These are phyloP conservation scores for Haematococcus lacustris DNA, from an alignment of 139 green algal species.

Conservation along the genomic window DNA sequence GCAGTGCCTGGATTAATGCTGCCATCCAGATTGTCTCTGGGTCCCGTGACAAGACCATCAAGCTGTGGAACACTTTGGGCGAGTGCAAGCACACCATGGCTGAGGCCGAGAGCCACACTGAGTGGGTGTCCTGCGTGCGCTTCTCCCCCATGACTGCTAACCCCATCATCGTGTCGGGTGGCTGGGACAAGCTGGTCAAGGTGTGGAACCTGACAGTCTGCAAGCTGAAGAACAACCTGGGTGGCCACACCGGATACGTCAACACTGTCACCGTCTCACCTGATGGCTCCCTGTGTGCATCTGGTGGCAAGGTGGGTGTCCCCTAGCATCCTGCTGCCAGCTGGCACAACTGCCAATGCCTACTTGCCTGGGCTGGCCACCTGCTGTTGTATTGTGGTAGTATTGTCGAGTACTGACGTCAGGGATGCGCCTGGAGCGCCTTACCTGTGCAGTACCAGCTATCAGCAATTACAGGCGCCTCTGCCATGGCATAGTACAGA, in stretches of 20 bases:
- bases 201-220: slow-evolving; percentile 98
- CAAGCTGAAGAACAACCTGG: slow-evolving; percentile 96
- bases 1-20: no score
- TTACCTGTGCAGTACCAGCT: no score
- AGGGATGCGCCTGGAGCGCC: no score
- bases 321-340: no score
- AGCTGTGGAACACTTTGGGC: slow-evolving; percentile 97
- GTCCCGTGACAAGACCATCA: slow-evolving; percentile 94
- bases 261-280: slow-evolving; percentile 97
- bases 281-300: slow-evolving; percentile 98
- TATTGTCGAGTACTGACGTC: no score
- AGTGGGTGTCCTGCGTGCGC: slow-evolving; percentile 79
- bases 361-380: no score
- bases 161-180: slow-evolving; percentile 96
- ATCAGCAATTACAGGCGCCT: no score
- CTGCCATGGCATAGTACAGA: no score
- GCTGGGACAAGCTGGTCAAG: slow-evolving; percentile 97
- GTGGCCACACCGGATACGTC: slow-evolving; percentile 92
- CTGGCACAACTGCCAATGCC: no score
- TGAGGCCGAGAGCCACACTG: slow-evolving; percentile 88
- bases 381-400: no score
- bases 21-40: slow-evolving; percentile 99
- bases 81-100: slow-evolving; percentile 99
- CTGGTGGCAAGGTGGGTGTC: slow-evolving; percentile 76
- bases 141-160: slow-evolving; percentile 94